A percentile compares a stretch with the other conserved stretches of the same genome.
Conservation (phyloP, 1,284 basidiomycete genomes). For the Pseudozyma sp. region DNA sequence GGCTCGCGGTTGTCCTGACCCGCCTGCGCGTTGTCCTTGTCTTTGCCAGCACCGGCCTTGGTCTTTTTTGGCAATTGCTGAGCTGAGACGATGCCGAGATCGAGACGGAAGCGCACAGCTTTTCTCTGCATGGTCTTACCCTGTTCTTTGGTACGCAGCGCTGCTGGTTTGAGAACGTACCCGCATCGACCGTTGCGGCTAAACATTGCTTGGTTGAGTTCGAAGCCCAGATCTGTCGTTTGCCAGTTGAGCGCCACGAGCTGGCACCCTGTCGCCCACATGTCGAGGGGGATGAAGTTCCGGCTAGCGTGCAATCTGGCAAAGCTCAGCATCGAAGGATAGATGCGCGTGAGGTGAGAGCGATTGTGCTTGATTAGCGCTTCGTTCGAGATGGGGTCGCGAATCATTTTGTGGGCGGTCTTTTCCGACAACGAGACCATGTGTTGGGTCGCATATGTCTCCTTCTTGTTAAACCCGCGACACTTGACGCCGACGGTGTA, state of each 20-base stretch:
- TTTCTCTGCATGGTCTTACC: slow-evolving; percentile 44
- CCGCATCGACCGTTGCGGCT: slow-evolving; percentile 84
- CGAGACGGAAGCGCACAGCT: slow-evolving; percentile 46
- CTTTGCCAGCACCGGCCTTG: slow-evolving; percentile 41
- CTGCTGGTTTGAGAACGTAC: slow-evolving; percentile 89
- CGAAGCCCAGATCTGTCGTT: slow-evolving; percentile 76
- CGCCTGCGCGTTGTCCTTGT: slow-evolving; percentile 34
- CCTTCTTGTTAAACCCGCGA: slow-evolving; percentile 89
- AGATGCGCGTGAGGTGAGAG: slow-evolving; percentile 85
- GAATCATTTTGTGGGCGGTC: slow-evolving; percentile 60
- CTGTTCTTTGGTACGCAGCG: slow-evolving; percentile 75
- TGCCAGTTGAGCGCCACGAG: slow-evolving; percentile 99
- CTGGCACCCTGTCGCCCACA: slow-evolving; percentile 90
- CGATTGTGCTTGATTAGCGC: slow-evolving; percentile 91
- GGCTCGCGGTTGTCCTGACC: slow-evolving; percentile 40
- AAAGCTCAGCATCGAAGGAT: slow-evolving; percentile 82
- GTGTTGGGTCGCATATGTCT: slow-evolving; percentile 86
- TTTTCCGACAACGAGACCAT: slow-evolving; percentile 93
- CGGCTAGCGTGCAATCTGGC: slow-evolving; percentile 68
- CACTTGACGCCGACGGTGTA: slow-evolving; percentile 97
- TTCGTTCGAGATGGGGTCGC: slow-evolving; percentile 41
- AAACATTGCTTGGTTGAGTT: slow-evolving; percentile 96
- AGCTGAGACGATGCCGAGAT: slow-evolving; percentile 80
- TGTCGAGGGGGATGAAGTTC: slow-evolving; percentile 89
- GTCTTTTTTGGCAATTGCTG: slow-evolving; percentile 81